phyloP scores from a whole-genome alignment of 306 rosid species.

The Cotoneaster glaucophyllus region DNA sequence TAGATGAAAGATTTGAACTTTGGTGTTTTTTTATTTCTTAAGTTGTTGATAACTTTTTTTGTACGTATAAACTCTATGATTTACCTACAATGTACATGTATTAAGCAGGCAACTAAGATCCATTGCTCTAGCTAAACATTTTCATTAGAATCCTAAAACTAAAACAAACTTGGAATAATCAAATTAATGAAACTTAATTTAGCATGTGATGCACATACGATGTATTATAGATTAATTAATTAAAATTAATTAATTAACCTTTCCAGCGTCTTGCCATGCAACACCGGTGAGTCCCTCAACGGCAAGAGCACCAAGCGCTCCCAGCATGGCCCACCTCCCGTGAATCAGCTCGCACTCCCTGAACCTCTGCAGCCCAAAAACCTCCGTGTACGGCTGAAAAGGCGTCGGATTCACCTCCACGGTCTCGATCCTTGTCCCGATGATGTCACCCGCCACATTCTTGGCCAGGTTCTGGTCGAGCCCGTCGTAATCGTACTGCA shows the following conservation, averaged over 20 bases:
- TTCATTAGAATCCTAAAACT: too few species aligned
- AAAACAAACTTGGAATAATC: too few species aligned
- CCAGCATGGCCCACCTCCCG: slow-evolving; percentile 87
- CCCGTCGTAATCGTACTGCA: slow-evolving; percentile 63
- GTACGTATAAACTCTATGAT: too few species aligned
- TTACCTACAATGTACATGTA: too few species aligned
- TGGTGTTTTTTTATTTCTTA: too few species aligned
- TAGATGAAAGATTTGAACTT: too few species aligned
- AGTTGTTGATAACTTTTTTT: too few species aligned
- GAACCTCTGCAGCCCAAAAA: slow-evolving; percentile 74
- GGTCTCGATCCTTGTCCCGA: slow-evolving; percentile 50
- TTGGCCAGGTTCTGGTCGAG: slow-evolving; percentile 82
- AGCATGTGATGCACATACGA: neutral
- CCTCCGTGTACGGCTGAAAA: slow-evolving; percentile 75
- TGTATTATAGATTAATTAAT: too few species aligned
- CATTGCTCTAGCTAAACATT: too few species aligned
- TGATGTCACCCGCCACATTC: slow-evolving; percentile 51
- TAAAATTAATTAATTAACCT: slow-evolving; percentile 28
- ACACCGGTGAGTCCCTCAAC: slow-evolving; percentile 74
- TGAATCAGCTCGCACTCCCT: slow-evolving; percentile 75
- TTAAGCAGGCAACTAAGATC: too few species aligned
- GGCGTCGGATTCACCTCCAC: slow-evolving; percentile 55
- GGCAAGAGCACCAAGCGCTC: slow-evolving; percentile 67
- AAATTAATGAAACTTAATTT: too few species aligned
- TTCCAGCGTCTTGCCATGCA: slow-evolving; percentile 90